phyloP scores from a whole-genome alignment of 495 filamentous ascomycete genomes.

The Sabuloglossum arenarium region DNA sequence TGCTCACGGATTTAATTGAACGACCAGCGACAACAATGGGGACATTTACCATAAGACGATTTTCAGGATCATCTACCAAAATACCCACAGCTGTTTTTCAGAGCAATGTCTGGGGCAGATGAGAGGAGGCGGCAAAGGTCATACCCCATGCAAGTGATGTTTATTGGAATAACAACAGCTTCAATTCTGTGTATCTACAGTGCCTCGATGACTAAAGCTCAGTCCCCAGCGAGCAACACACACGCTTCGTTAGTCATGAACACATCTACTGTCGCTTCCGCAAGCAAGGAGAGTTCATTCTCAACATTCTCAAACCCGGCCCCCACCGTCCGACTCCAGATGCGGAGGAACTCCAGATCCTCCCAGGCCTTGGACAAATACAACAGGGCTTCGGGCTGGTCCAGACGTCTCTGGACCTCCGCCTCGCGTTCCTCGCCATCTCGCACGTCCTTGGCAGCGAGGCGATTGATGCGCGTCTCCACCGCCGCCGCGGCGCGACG shows the following conservation, averaged over 20 bases:
- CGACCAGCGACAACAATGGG: too few species aligned
- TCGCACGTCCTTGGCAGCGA: neutral
- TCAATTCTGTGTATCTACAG: too few species aligned
- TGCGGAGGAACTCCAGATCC: neutral
- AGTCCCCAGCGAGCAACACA: neutral
- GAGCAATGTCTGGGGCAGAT: too few species aligned
- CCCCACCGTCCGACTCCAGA: neutral
- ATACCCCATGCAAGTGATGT: too few species aligned
- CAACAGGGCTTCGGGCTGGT: neutral
- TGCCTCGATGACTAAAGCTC: too few species aligned
- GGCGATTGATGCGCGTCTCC: neutral
- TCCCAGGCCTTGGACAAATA: neutral
- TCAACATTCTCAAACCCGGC: neutral
- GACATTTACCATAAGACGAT: too few species aligned
- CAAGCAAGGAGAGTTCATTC: neutral
- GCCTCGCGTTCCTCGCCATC: neutral
- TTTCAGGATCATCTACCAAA: too few species aligned
- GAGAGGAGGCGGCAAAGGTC: too few species aligned
- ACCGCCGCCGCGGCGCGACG: neutral
- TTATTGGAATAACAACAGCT: too few species aligned
- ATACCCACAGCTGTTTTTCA: too few species aligned
- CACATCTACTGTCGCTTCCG: neutral
- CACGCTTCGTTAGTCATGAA: neutral
- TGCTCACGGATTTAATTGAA: too few species aligned
- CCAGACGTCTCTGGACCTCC: neutral